These are phyloP conservation scores for Alternaria triticimaculans DNA, from an alignment of 2,329 filamentous ascomycete genomes.

Conservation along the genomic window DNA sequence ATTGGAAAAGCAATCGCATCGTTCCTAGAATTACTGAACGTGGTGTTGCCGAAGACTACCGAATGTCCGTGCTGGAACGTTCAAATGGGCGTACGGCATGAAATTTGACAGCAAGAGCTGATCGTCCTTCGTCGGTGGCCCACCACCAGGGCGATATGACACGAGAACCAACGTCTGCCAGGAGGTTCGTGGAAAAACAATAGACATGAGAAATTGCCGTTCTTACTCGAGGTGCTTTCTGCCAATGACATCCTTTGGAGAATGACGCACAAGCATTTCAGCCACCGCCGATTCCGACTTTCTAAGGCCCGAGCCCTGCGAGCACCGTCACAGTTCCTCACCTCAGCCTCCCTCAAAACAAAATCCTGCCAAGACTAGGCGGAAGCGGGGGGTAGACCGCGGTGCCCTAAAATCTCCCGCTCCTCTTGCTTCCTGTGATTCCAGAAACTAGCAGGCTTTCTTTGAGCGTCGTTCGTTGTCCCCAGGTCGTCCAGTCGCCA, in stretches of 20 bases:
- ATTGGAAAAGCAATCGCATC: slow-evolving; percentile 33
- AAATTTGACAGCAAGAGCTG: slow-evolving; percentile 37
- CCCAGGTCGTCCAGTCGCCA: slow-evolving; percentile 29
- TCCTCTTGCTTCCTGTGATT: slow-evolving; percentile 41
- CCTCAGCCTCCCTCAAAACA: slow-evolving; percentile 49
- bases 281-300: slow-evolving; percentile 48
- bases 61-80: slow-evolving; percentile 39
- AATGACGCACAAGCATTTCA: slow-evolving; percentile 50
- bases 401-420: slow-evolving; percentile 47
- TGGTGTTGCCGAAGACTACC: slow-evolving; percentile 34
- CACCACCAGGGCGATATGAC: slow-evolving; percentile 40
- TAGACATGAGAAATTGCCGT: slow-evolving; percentile 35
- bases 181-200: slow-evolving; percentile 37
- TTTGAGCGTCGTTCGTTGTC: slow-evolving; percentile 29
- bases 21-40: slow-evolving; percentile 22
- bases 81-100: slow-evolving; percentile 39
- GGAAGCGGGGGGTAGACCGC: slow-evolving; percentile 45
- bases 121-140: slow-evolving; percentile 27
- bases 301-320: slow-evolving; percentile 47
- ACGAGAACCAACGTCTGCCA: slow-evolving; percentile 40
- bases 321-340: slow-evolving; percentile 45
- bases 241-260: slow-evolving; percentile 41
- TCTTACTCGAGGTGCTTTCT: slow-evolving; percentile 31
- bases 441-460: slow-evolving; percentile 37
- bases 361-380: slow-evolving; percentile 47